A percentile compares a stretch with the other conserved stretches of the same genome.
Conservation (phyloP, 106 monocot genomes). For the Agapanthus africanus region DNA sequence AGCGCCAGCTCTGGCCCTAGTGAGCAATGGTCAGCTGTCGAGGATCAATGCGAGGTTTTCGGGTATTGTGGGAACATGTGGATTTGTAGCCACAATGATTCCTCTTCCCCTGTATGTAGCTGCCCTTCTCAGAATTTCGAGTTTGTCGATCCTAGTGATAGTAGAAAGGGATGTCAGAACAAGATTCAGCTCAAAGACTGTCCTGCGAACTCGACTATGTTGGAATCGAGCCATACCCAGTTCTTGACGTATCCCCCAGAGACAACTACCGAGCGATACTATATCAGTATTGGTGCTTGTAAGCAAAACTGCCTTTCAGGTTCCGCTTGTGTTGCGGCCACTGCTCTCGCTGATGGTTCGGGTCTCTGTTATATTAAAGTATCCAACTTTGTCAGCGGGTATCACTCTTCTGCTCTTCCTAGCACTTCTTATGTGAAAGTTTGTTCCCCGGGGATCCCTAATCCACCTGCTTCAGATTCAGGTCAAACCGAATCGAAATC, state of each 20-base stretch:
- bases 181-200: too few relatives aligned
- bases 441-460: constrained; percentile 36
- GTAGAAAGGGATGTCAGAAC: too few relatives aligned
- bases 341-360: constrained; percentile 67
- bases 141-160: too few relatives aligned
- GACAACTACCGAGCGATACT: too few relatives aligned
- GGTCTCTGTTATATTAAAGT: constrained; percentile 65
- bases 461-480: not conserved
- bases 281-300: constrained; percentile 66
- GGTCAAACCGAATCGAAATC: not conserved
- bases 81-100: too few relatives aligned
- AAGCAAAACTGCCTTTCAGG: constrained; percentile 47
- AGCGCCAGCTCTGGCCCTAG: constrained; percentile 3
- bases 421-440: constrained; percentile 83
- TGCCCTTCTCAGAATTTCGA: too few relatives aligned
- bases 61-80: constrained; percentile 75
- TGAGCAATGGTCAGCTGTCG: constrained; percentile 55
- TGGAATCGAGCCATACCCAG: too few relatives aligned
- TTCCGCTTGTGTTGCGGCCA: constrained; percentile 54
- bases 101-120: too few relatives aligned
- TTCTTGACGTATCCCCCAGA: too few relatives aligned
- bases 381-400: constrained; percentile 49
- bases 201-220: too few relatives aligned
- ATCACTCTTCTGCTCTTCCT: constrained; percentile 57
- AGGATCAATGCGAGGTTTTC: constrained; percentile 79